Base-by-base conservation (phyloP, 768 basidiomycete species). In the Hysterangium stoloniferum region DNA sequence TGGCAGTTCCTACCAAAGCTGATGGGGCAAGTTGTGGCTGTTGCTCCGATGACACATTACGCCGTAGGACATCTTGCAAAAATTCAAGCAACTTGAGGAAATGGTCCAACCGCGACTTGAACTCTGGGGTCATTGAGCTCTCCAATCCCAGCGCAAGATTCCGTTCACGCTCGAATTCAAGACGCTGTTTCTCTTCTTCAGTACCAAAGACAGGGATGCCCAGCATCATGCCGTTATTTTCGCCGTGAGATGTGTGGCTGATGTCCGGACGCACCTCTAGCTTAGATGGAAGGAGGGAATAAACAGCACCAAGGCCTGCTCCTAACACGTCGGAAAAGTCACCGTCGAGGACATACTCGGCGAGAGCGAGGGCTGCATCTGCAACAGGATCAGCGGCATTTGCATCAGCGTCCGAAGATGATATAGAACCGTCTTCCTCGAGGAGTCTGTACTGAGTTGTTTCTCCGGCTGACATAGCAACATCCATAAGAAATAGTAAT, bases 261-360 rank as follows among this genome's bases (percentile, higher is more conserved):
- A 65, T 58, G 2, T 71, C 71, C 52, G 24, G 50, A 45, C 71
- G 74, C 53, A 96, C 79, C 45, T 79, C 80, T 35, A 98, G 74
- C 66, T 96, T 96, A 17, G 82, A 80, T 0, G 95, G 95, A 9
- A 98, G 71, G 2, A 92, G 67, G 2, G 92, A 96, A 61, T 95
- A 97, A 1, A 95, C 86, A 0, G 95, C 95, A 3, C 91, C 85
- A 9, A 98, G 64, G 13, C 93, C 92, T 3, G 95, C 95, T 15
- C 84, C 91, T 40, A 98, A 78, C 9, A 98, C 95, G 56, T 97
- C 93, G n/a, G 92, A 90, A 64, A 96, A 95, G 66, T 97, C 95
- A n/a, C 93, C 90, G 60, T 95, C 90, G 15, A 96, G 76, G 45
- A 97, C 88, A 62, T 91, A 96, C 62, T 94, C 91, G 17, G 90